Evolutionary conservation across 768 basidiomycete genomes (phyloP), one percentile per base, ranked within the genome.

Genomic region (Lentinula lateritia): DNA sequence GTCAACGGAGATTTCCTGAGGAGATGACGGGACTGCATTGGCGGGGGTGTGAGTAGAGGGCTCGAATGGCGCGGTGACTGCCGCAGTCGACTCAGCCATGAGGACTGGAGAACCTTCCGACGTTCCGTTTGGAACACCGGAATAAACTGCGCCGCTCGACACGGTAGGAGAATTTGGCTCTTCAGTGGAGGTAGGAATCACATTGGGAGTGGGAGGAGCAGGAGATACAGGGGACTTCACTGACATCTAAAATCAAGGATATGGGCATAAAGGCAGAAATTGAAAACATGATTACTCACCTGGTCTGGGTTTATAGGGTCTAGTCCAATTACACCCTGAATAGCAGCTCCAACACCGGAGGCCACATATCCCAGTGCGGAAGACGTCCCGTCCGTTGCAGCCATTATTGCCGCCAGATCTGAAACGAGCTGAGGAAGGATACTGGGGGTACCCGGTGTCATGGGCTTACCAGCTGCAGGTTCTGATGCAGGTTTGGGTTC

Each of bases 341-440:
- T 67, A n/a, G 74, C 73, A 34, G 72, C 74, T 52, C 77, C 79
- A 28, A 77, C 50, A 18, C 75, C 78, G 28, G 77, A 76, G 9
- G 77, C 69, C 18, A 78, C 74, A 62, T 79, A 78, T 23, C 58
- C 70, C 38, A 74, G 60, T 1, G 76, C 72, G n/a, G 75, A 73
- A 12, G 75, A 69, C 1, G 76, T 76, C 10, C 75, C 76, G 34
- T 76, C 74, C 23, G 72, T 70, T 35, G 77, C 76, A 23, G 65
- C 71, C 50, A 78, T 71, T 18, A 74, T 75, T 56, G 70, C 72
- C 52, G 72, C 74, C 35, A 77, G 55, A 72, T 76, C 72, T 68
- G 73, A 68, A 70, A 73, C 66, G 56, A 74, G 45, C 64, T 73
- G 72, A 69, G 74, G 71, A 64, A 73, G 64, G 46, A 65, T 67